These are phyloP conservation scores for Jacaranda copaia DNA, from an alignment of 257 asterid genomes.

Conservation along the genomic window DNA sequence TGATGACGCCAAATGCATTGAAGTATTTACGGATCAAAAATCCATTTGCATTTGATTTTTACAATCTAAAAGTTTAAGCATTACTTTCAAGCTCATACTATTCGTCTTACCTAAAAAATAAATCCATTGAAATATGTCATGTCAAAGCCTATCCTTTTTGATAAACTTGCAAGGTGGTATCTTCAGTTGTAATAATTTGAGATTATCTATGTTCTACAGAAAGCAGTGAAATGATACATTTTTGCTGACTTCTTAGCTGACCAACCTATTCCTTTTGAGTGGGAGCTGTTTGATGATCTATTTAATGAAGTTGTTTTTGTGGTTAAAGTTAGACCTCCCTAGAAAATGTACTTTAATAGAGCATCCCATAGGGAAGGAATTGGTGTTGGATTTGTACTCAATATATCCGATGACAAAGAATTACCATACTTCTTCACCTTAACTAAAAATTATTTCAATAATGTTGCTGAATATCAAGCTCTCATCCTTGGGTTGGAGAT, in stretches of 20 bases:
- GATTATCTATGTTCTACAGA: no score
- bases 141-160: not conserved
- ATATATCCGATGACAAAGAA: not conserved
- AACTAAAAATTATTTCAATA: no score
- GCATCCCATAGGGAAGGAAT: no score
- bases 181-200: no score
- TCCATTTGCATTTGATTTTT: not conserved
- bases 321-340: no score
- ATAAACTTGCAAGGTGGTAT: not conserved
- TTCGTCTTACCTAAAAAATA: not conserved
- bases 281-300: no score
- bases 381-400: not conserved
- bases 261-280: not conserved
- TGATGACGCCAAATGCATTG: not conserved
- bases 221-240: not conserved
- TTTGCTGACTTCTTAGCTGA: not conserved
- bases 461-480: not conserved
- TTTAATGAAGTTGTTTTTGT: no score
- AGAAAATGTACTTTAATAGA: no score
- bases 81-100: no score
- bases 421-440: not conserved
- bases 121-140: not conserved
- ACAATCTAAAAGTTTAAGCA: not conserved
- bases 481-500: not conserved
- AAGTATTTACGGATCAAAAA: not conserved